A percentile compares a stretch with the other conserved stretches of the same genome.
Evolutionary conservation across 2,329 filamentous ascomycete species (phyloP).

Genomic region (Cryphonectria carpinicola): DNA sequence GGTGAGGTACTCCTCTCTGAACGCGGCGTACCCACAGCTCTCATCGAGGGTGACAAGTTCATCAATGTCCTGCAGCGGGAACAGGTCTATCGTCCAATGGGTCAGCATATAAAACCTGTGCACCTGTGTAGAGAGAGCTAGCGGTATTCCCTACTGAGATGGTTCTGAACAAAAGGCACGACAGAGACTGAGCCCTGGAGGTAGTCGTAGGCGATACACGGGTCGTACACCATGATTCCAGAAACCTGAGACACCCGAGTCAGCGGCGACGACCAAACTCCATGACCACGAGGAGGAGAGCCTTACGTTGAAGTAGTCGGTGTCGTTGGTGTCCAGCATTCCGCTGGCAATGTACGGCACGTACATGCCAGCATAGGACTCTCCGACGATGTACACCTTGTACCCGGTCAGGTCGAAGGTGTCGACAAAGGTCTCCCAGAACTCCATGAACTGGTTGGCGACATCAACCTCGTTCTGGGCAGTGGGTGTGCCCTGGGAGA

Average conservation of each 20-base stretch:
- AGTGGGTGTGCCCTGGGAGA: conserved; percentile 65
- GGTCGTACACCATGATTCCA: conserved; percentile 75
- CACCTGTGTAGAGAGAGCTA: not conserved
- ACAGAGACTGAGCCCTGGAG: conserved; percentile 52
- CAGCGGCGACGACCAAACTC: not conserved
- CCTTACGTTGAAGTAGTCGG: conserved; percentile 64
- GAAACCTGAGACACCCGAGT: conserved; percentile 56
- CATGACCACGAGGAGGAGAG: too few relatives aligned
- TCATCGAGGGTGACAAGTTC: conserved; percentile 55
- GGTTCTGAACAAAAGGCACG: conserved; percentile 64
- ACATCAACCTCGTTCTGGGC: conserved; percentile 70
- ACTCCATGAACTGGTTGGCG: conserved; percentile 72
- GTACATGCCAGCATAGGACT: conserved; percentile 71
- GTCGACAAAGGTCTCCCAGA: conserved; percentile 78
- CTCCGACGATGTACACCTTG: conserved; percentile 75
- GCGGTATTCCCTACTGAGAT: conserved; percentile 5
- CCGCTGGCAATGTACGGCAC: conserved; percentile 74
- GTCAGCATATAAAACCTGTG: not conserved
- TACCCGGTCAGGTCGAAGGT: conserved; percentile 69
- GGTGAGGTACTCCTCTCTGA: conserved; percentile 62
- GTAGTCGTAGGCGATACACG: conserved; percentile 58
- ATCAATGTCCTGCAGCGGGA: conserved; percentile 65
- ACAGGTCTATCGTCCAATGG: conserved; percentile 43
- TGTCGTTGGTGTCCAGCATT: conserved; percentile 66
- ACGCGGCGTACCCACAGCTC: conserved; percentile 66